A percentile compares a stretch with the other conserved stretches of the same genome.
Evolutionary conservation across 2,329 filamentous ascomycete genomes (phyloP).

Genomic region (Talaromyces sp.): DNA sequence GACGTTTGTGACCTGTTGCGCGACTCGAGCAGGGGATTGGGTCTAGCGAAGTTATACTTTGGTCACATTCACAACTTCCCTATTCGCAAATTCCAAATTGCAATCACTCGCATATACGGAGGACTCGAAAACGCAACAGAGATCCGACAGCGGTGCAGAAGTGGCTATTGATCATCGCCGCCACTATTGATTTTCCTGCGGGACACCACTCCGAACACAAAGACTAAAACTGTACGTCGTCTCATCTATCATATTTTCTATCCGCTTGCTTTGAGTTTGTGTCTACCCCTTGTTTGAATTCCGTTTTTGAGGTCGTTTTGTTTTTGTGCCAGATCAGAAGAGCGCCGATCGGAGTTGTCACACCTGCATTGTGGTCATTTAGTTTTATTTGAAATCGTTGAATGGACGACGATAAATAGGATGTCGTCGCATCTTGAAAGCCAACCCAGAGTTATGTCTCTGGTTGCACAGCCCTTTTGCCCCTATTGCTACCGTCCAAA

Average conservation of each 20-base stretch:
- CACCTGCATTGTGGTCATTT: not conserved
- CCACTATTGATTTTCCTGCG: conserved; percentile 17
- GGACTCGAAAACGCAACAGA: not conserved
- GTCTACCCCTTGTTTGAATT: conserved; percentile 8
- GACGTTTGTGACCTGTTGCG: conserved; percentile 1
- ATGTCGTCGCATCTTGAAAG: not conserved
- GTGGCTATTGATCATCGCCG: conserved; percentile 13
- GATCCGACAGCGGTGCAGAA: conserved; percentile 1
- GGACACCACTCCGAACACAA: conserved; percentile 2
- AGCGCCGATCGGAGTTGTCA: conserved; percentile 15
- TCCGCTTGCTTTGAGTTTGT: not conserved
- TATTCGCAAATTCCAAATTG: not conserved
- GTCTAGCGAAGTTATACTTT: conserved; percentile 9
- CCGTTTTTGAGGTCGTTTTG: conserved; percentile 10
- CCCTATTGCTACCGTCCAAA: not conserved
- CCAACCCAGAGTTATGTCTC: not conserved
- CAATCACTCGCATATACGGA: not conserved
- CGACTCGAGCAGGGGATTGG: conserved; percentile 1
- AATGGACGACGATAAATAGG: conserved; percentile 2
- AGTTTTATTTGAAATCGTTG: not conserved
- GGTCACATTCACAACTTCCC: not conserved
- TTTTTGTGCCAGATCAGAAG: conserved; percentile 14
- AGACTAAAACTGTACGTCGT: not conserved
- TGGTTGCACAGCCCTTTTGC: not conserved
- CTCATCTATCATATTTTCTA: not conserved